These are phyloP conservation scores for Sphagnum tenellum DNA, from an alignment of 225 moss, liverwort and hornwort species.

Conservation along the genomic window DNA sequence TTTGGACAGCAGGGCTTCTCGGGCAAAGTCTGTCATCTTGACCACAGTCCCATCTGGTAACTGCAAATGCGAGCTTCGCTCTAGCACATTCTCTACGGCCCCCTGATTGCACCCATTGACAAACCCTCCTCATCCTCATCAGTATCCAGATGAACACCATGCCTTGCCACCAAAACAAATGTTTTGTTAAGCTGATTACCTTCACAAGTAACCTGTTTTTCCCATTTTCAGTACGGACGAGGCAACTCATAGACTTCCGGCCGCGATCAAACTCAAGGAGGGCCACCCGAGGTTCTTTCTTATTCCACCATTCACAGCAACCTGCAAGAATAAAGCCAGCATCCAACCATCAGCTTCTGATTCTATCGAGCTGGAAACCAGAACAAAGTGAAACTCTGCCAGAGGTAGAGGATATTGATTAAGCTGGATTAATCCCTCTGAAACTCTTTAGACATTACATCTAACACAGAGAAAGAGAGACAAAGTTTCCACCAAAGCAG, in stretches of 20 bases:
- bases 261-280: conserved; percentile 15
- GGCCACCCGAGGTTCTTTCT: neutral
- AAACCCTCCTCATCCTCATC: neutral
- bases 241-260: conserved; percentile 22
- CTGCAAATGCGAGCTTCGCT: conserved; percentile 12
- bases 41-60: conserved; percentile 13
- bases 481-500: too few relatives aligned
- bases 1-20: conserved; percentile 9
- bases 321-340: conserved; percentile 2
- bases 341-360: too few relatives aligned
- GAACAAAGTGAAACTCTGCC: too few relatives aligned
- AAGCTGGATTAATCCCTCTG: too few relatives aligned
- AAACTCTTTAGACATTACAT: too few relatives aligned
- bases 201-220: conserved; percentile 20
- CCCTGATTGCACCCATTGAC: conserved; percentile 4
- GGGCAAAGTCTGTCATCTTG: conserved; percentile 1
- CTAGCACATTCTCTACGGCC: conserved; percentile 12
- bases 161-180: too few relatives aligned
- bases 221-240: conserved; percentile 4
- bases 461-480: too few relatives aligned
- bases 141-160: too few relatives aligned
- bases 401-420: too few relatives aligned
- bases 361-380: too few relatives aligned
- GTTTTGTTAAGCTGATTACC: conserved; percentile 4
- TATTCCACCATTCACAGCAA: conserved; percentile 8